Base-by-base conservation (phyloP, 345 rosid species). In the Lumnitzera racemosa region DNA sequence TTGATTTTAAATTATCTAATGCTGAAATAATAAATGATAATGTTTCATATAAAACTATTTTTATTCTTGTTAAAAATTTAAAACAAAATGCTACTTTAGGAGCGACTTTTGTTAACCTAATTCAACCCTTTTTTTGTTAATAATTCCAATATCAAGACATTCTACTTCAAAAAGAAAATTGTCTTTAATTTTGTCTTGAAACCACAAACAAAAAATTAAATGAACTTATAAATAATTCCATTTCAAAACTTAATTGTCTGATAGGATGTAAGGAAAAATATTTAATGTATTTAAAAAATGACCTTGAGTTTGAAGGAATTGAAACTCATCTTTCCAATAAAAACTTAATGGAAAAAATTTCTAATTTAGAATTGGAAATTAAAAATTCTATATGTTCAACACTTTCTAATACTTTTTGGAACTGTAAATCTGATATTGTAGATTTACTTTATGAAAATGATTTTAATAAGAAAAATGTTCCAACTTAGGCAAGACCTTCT, bases 61-160 rank as follows among this genome's bases (percentile, higher is more conserved):
- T 59, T 24, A 46, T 59, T 59, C n/a, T 59, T 29, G 23, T 59
- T n/a, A 58, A 58, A 15, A 46, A 57, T 43, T 14, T 57, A 4
- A 58, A 12, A 12, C 36, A 46, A 0, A 11, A 47, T 12, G 12
- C 16, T 9, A 58, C 16, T 16, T 46, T 8, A 12, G 36, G 16
- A 46, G 5, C 25, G 10, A 27, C 12, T 2, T 58, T 46, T 46
- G 11, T 58, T 9, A 13, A 12, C 12, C 16, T 41, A 11, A 58
- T 43, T 13, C 50, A 58, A 15, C 31, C 31, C 5, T 27, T 27
- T 27, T 27, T 2, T 2, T 3, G 31, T 27, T 5, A 27, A 27
- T 27, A 27, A 27, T 27, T 3, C 0, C 0, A 2, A 2, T 5
- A 27, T 27, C 1, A 2, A 27, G 5, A 27, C 31, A 27, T 2